Evolutionary conservation across 2,329 filamentous ascomycete genomes (phyloP).

Genomic region (Cercospora sp.): DNA sequence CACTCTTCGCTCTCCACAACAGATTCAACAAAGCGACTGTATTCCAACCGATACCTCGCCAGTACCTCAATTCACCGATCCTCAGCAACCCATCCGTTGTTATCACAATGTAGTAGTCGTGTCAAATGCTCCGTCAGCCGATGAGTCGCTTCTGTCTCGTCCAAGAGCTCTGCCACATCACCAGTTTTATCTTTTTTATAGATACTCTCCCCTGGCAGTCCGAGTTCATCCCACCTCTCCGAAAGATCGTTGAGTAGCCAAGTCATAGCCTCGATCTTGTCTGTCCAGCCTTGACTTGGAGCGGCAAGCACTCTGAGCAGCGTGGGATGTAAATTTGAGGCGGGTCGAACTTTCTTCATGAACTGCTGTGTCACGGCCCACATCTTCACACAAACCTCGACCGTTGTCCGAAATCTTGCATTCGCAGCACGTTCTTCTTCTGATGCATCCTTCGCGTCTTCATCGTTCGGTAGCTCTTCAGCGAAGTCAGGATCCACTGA

Average conservation of each 20-base stretch:
- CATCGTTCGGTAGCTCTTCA: constrained; percentile 10
- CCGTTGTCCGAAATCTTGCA: neutral
- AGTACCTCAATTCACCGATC: neutral
- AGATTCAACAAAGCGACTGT: neutral
- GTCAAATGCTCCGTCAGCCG: neutral
- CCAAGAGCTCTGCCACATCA: neutral
- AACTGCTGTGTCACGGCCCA: neutral
- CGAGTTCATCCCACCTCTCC: neutral
- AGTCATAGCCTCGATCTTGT: neutral
- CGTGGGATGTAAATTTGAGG: neutral
- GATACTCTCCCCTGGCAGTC: neutral
- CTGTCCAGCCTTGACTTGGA: neutral
- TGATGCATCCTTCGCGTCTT: neutral
- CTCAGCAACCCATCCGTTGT: neutral
- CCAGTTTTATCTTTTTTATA: neutral
- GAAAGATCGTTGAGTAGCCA: neutral
- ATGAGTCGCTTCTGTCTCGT: neutral
- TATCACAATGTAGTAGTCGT: neutral
- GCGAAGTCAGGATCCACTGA: constrained; percentile 26
- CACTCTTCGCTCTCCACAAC: neutral
- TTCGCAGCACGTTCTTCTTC: neutral
- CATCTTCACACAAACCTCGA: neutral
- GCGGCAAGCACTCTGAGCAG: neutral
- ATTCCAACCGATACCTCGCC: neutral
- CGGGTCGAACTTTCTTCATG: neutral